A percentile compares a stretch with the other conserved stretches of the same genome.
phyloP scores from a whole-genome alignment of 768 basidiomycete species.

The Tulasnella sp. region DNA sequence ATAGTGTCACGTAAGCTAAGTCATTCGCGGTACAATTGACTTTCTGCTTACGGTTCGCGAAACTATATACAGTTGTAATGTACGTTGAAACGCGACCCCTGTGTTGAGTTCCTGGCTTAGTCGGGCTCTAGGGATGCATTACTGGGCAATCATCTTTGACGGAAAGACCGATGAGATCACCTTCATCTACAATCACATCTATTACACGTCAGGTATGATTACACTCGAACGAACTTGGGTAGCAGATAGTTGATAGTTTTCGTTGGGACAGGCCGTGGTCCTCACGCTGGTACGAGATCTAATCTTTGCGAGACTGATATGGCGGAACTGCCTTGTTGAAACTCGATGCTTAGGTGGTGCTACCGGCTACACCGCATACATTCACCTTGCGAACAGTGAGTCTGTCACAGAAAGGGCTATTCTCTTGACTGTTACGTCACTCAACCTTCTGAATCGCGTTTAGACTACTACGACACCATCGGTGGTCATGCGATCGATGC shows the following conservation, averaged over 20 bases:
- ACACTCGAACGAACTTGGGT: not conserved
- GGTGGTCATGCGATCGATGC: not conserved
- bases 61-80: too few relatives aligned
- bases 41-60: not conserved
- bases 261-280: not conserved
- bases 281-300: not conserved
- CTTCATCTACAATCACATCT: not conserved
- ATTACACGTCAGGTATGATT: not conserved
- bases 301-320: not conserved
- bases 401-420: not conserved
- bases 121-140: not conserved
- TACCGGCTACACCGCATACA: not conserved
- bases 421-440: not conserved
- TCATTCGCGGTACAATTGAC: not conserved
- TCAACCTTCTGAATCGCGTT: not conserved
- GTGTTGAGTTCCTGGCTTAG: too few relatives aligned
- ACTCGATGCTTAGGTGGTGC: not conserved
- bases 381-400: not conserved
- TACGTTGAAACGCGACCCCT: too few relatives aligned
- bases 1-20: not conserved
- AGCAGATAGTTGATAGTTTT: not conserved
- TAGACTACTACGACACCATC: not conserved
- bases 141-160: not conserved
- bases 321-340: too few relatives aligned
- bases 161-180: not conserved